Evolutionary conservation across 2,329 filamentous ascomycete species (phyloP), one percentile per base, ranked within the genome.

Genomic region (Emericellopsis atlantica): DNA sequence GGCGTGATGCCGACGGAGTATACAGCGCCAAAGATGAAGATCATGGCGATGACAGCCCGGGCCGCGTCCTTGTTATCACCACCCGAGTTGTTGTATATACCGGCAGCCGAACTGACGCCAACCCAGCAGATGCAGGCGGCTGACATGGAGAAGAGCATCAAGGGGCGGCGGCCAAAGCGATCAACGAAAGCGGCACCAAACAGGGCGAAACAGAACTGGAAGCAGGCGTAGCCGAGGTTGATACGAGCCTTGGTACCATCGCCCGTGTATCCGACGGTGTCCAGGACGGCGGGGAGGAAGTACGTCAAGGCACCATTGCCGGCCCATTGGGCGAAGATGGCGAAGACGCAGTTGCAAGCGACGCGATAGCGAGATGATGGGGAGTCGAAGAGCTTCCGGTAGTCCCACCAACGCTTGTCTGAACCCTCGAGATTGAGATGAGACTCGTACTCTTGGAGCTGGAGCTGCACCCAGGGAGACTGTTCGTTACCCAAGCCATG

Each of bases 1-100:
- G 57, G 57, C 15, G 57, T 59, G 49, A 51, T 52, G 0, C 55
- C 56, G 35, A 74, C 50, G 0, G 67, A 70, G 57, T 67, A 77
- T 22, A 70, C 61, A 45, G 67, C 63, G 6, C 65, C 65, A 44
- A 71, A 72, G 37, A 73, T 53, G 54, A 70, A 73, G 40, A 72
- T 66, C 46, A 67, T 65, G 7, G 67, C 69, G 10, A 76, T 50
- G 1, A 64, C 60, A 0, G 67, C 67, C 14, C 58, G 62, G n/a
- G 61, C 62, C 9, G 62, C 62, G 1, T 56, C 46, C 4, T 43
- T 10, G 46, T 58, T 58, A 31, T 43, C 57, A 53, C 44, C 39
- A 11, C 53, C 46, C 4, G 49, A 40, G 1, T 51, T 46, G 1
- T 44, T 54, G 36, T 53, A 53, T 0, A 44, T 35, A 34, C 58